phyloP scores from a whole-genome alignment of 1,284 basidiomycete species.

The Ustilago tritici region DNA sequence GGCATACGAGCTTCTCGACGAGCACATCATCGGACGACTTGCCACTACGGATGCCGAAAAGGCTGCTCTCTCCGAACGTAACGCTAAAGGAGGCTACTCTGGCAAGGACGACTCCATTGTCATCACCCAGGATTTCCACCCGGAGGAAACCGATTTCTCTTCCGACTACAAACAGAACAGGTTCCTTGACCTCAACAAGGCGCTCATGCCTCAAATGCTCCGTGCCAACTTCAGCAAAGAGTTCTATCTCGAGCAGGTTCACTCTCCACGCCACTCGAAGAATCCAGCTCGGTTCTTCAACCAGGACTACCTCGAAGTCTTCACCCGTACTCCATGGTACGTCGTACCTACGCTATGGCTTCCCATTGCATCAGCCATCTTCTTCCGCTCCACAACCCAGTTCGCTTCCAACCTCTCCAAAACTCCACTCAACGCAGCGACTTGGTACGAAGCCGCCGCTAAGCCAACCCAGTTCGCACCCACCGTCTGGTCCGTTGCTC shows the following conservation, averaged over 20 bases:
- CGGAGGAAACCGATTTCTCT: slow-evolving; percentile 59
- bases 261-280: slow-evolving; percentile 88
- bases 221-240: slow-evolving; percentile 87
- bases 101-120: slow-evolving; percentile 73
- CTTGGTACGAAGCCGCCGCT: slow-evolving; percentile 72
- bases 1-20: slow-evolving; percentile 91
- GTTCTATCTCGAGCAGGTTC: slow-evolving; percentile 95
- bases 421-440: slow-evolving; percentile 33
- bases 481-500: slow-evolving; percentile 35
- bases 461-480: slow-evolving; percentile 69
- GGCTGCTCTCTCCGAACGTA: slow-evolving; percentile 25
- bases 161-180: slow-evolving; percentile 79
- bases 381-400: slow-evolving; percentile 83
- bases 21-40: slow-evolving; percentile 72
- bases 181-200: slow-evolving; percentile 91
- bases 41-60: slow-evolving; percentile 49
- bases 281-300: slow-evolving; percentile 90
- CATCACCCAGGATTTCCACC: slow-evolving; percentile 73
- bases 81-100: slow-evolving; percentile 49
- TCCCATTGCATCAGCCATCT: slow-evolving; percentile 86
- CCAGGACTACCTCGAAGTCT: slow-evolving; percentile 83
- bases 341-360: slow-evolving; percentile 92
- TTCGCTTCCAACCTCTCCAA: slow-evolving; percentile 72
- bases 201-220: slow-evolving; percentile 87
- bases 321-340: slow-evolving; percentile 92